phyloP scores from a whole-genome alignment of 1,284 basidiomycete species.

The Pulchroboletus neoregius region DNA sequence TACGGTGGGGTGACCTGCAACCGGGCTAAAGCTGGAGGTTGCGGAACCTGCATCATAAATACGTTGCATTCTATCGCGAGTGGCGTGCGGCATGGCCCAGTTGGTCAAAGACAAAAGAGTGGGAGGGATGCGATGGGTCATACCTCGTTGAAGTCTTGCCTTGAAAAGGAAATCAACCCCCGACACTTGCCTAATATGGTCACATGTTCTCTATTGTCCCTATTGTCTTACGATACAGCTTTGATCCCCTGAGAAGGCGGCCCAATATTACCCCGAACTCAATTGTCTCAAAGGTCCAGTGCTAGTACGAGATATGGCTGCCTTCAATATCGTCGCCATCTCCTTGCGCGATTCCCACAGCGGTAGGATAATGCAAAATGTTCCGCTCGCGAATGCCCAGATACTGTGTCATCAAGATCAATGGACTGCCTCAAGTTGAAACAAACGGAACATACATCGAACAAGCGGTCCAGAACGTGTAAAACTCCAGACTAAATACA shows the following conservation, averaged over 20 bases:
- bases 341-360: conserved; percentile 45
- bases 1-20: conserved; percentile 15
- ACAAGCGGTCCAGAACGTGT: conserved; percentile 49
- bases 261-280: background rate
- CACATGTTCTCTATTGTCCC: conserved; percentile 21
- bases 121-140: background rate
- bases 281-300: conserved; percentile 1
- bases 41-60: conserved; percentile 19
- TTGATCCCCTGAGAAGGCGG: conserved; percentile 4
- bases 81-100: conserved; percentile 12
- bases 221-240: conserved; percentile 22
- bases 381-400: conserved; percentile 44
- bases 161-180: conserved; percentile 12
- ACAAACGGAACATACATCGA: conserved; percentile 36
- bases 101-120: conserved; percentile 30
- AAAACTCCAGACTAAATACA: conserved; percentile 46
- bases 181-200: conserved; percentile 4
- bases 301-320: conserved; percentile 11
- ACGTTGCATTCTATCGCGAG: conserved; percentile 16
- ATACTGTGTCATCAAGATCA: conserved; percentile 30
- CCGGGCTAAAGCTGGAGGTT: conserved; percentile 5
- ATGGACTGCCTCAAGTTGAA: background rate
- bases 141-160: background rate
- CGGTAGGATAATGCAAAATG: conserved; percentile 46
- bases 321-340: conserved; percentile 34